A percentile compares a stretch with the other conserved stretches of the same genome.
phyloP scores from a whole-genome alignment of 2,329 filamentous ascomycete species.

The Arachnomyces sp. region DNA sequence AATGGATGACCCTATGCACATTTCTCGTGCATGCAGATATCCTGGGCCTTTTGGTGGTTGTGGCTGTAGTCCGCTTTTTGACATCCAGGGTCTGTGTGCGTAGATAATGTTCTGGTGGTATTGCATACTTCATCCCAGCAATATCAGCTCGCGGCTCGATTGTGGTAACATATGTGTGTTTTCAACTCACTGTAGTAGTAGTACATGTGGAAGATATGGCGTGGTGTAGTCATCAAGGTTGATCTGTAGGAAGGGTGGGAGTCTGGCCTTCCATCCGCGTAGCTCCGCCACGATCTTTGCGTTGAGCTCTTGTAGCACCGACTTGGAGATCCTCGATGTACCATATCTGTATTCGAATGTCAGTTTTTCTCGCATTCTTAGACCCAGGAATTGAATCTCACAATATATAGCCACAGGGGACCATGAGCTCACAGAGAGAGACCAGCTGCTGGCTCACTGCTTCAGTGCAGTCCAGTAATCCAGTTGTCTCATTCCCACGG shows the following conservation, averaged over 20 bases:
- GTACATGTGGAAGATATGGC: slow-evolving; percentile 21
- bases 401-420: slow-evolving; percentile 23
- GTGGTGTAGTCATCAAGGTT: slow-evolving; percentile 14
- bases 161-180: slow-evolving; percentile 27
- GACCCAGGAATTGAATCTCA: slow-evolving; percentile 6
- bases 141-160: slow-evolving; percentile 27
- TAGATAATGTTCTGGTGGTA: no score
- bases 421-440: slow-evolving; percentile 25
- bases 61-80: no score
- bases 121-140: slow-evolving; percentile 28
- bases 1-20: slow-evolving; percentile 22
- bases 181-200: slow-evolving; percentile 21
- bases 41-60: slow-evolving; percentile 21
- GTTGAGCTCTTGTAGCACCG: slow-evolving; percentile 18
- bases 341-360: no score
- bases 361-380: no score
- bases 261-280: slow-evolving; percentile 20
- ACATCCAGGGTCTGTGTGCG: no score
- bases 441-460: no score
- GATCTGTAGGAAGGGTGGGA: slow-evolving; percentile 19
- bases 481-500: no score
- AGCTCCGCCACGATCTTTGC: no score
- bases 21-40: slow-evolving; percentile 21
- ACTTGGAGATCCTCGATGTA: slow-evolving; percentile 14
- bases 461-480: no score